Conservation (phyloP, 1,139 yeast genomes). For the Candida tropicalis region DNA sequence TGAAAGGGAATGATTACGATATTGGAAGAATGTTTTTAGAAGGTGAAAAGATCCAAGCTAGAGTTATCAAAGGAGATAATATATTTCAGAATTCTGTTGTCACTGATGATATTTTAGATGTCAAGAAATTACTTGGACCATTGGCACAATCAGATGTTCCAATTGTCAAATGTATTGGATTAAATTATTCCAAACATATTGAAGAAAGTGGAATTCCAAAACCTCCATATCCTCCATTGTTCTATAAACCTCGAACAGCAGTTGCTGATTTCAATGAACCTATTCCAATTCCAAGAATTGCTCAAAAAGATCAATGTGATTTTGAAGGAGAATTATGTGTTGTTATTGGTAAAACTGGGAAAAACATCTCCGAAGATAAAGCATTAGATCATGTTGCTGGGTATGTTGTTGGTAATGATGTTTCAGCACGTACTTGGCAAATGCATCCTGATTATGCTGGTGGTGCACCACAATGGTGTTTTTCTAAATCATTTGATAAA, state of each 20-base stretch:
- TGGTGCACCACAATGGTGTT: conserved; percentile 54
- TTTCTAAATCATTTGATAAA: conserved; percentile 57
- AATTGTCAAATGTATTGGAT: conserved; percentile 41
- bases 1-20: conserved; percentile 16
- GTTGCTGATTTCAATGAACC: conserved; percentile 39
- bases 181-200: conserved; percentile 37
- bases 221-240: conserved; percentile 52
- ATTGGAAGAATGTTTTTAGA: conserved; percentile 16
- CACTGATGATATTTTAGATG: conserved; percentile 33
- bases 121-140: conserved; percentile 40
- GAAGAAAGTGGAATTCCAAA: conserved; percentile 29
- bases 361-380: conserved; percentile 40
- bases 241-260: conserved; percentile 47
- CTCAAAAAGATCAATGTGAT: conserved; percentile 43
- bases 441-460: conserved; percentile 23
- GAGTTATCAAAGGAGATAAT: conserved; percentile 40
- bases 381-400: conserved; percentile 54
- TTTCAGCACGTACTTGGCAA: conserved; percentile 58
- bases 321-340: conserved; percentile 58
- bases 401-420: conserved; percentile 56
- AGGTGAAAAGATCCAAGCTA: conserved; percentile 26
- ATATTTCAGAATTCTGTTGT: conserved; percentile 38
- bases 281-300: conserved; percentile 45
- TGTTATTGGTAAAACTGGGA: conserved; percentile 53
- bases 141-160: conserved; percentile 33